Base-by-base conservation (phyloP, 257 asterid species). In the Nicotiana sylvestris region DNA sequence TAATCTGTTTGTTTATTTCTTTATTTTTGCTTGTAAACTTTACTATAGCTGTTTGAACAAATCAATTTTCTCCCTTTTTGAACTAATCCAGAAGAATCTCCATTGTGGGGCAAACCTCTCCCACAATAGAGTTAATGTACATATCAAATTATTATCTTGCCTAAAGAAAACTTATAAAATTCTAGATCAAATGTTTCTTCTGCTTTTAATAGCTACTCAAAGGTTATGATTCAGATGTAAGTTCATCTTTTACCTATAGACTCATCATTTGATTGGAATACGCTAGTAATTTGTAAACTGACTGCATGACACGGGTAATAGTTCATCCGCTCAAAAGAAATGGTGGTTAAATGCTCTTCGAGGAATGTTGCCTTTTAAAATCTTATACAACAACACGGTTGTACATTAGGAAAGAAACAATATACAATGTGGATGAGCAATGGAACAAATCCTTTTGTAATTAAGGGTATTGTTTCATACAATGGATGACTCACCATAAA, bases 181-280 rank as follows among this genome's bases (percentile, higher is more conserved):
- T 39, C 35, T 39, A 21, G 58, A 43, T 39, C 35, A 43, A 32
- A 70, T 13, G 78, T 21, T 70, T 70, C 57, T 25, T n/a, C 35
- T 70, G 56, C n/a, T 35, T 13, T 21, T 21, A 6, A 18, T 69
- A 69, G 46, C 10, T 39, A 39, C 56, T 11, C 18, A 69, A 69
- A 69, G 33, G 18, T 69, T 68, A 35, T 53, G 55, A 68, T 68
- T 68, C 55, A 9, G 77, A 25, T n/a, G 29, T 80, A 58, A 43
- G 77, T 39, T 49, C 37, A 37, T 80, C 11, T 80, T 80, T 66
- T 58, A 80, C 83, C 83, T 80, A 55, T 39, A 35, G n/a, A 25
- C 58, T 43, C 83, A 62, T 32, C 68, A 35, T 39, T 80, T 62
- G 35, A 80, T 9, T 79, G 60, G 43, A 25, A 51, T 25, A 33